Conservation (phyloP, 129 eudicot species). For the Solidago caesia region DNA sequence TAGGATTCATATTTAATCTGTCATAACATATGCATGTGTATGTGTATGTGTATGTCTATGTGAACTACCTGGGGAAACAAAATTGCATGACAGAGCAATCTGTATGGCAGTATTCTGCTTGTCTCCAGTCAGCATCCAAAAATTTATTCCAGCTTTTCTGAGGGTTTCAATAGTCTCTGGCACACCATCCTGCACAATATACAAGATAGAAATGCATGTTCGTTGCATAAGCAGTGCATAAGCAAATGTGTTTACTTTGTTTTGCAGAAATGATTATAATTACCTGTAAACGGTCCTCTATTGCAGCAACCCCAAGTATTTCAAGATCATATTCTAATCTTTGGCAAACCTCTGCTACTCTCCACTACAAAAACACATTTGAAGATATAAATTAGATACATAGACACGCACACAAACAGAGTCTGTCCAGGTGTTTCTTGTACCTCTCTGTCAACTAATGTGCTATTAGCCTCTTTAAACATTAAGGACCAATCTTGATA, state of each 20-base stretch:
- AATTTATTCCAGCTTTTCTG: constrained; percentile 91
- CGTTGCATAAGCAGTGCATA: neutral
- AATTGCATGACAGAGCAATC: constrained; percentile 95
- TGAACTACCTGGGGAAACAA: constrained; percentile 78
- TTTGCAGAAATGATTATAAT: constrained; percentile 2
- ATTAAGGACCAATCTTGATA: constrained; percentile 83
- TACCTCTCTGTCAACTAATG: constrained; percentile 96
- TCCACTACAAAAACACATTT: constrained; percentile 55
- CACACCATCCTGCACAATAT: constrained; percentile 72
- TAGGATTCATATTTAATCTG: neutral
- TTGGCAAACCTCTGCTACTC: constrained; percentile 97
- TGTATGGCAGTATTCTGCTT: constrained; percentile 93
- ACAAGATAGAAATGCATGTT: constrained; percentile 5
- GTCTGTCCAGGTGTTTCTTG: constrained; percentile 5
- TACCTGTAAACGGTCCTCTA: constrained; percentile 97
- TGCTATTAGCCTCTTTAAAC: constrained; percentile 95
- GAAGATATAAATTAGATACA: neutral
- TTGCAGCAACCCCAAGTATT: constrained; percentile 96
- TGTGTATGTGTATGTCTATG: neutral
- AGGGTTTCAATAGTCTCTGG: constrained; percentile 91
- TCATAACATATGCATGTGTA: neutral
- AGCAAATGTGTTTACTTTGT: neutral
- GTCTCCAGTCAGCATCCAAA: constrained; percentile 99
- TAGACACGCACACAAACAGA: neutral
- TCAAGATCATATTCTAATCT: constrained; percentile 80